Conservation (phyloP, 306 rosid genomes). For the Vigna angularis region DNA sequence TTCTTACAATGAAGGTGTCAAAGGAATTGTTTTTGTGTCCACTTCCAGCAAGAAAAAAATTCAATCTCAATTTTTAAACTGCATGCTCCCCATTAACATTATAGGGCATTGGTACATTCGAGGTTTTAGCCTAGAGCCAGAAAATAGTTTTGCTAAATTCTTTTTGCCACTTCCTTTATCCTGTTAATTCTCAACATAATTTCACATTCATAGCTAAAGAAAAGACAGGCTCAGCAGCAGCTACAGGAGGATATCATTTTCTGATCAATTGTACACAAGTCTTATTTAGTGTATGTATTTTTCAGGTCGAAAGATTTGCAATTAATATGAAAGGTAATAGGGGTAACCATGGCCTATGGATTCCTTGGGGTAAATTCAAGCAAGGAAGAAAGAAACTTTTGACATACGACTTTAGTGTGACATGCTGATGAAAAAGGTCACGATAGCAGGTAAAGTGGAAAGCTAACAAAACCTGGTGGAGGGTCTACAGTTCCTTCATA, state of each 20-base stretch:
- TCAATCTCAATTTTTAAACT: constrained; percentile 22
- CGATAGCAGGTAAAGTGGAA: not conserved
- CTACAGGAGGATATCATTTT: not conserved
- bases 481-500: constrained; percentile 13
- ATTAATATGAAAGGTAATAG: not conserved
- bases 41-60: constrained; percentile 4
- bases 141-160: not conserved
- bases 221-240: constrained; percentile 7
- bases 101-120: constrained; percentile 12
- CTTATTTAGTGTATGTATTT: constrained; percentile 1
- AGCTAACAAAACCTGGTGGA: constrained; percentile 10
- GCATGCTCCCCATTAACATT: constrained; percentile 7
- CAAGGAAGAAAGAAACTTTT: constrained; percentile 1
- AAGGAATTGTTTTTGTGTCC: not conserved
- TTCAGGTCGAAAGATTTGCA: not conserved
- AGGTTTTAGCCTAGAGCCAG: not conserved
- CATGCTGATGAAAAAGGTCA: constrained; percentile 23
- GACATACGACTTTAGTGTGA: not conserved
- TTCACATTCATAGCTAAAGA: not conserved
- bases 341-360: not conserved
- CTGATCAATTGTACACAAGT: not conserved
- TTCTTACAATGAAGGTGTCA: not conserved
- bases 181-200: constrained; percentile 15
- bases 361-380: not conserved
- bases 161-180: not conserved